Percentiles rank a stretch among this genome's conserved stretches.
Evolutionary conservation across 164 flowering plant genomes (phyloP).

Genomic region (Macadamia tetraphylla): DNA sequence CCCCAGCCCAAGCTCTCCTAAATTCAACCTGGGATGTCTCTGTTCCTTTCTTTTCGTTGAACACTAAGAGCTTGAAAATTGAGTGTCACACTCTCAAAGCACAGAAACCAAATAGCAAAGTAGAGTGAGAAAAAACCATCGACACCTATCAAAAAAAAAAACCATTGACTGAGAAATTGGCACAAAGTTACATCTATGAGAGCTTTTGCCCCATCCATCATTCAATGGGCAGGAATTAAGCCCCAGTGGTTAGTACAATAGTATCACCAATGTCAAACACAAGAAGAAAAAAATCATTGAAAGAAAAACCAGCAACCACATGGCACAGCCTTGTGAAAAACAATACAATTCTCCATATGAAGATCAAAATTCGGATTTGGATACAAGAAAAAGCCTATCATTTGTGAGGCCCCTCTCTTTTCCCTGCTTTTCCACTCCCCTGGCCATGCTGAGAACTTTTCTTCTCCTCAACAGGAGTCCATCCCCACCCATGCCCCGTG

Average conservation of each 20-base stretch:
- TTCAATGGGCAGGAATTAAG: neutral
- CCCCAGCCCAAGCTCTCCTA: too few species aligned
- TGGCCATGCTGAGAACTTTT: slow-evolving; percentile 19
- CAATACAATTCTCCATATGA: neutral
- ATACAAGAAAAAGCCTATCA: slow-evolving; percentile 17
- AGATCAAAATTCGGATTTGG: slow-evolving; percentile 8
- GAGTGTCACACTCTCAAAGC: too few species aligned
- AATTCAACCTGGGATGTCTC: too few species aligned
- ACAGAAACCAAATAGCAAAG: too few species aligned
- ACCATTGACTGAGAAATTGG: neutral
- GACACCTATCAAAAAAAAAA: neutral
- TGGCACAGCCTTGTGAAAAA: neutral
- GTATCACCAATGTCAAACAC: neutral
- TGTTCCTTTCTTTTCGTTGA: too few species aligned
- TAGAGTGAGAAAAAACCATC: neutral
- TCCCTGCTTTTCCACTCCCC: slow-evolving; percentile 32
- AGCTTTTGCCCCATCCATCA: neutral
- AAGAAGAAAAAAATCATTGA: neutral
- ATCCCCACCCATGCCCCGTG: slow-evolving; percentile 57
- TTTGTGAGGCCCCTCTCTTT: slow-evolving; percentile 65
- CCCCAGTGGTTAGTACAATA: neutral
- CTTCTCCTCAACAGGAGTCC: slow-evolving; percentile 33
- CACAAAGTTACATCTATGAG: neutral
- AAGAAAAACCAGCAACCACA: neutral
- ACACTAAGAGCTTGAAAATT: too few species aligned